Evolutionary conservation across 2,329 filamentous ascomycete species (phyloP).

Genomic region (Calonectria honghensis): DNA sequence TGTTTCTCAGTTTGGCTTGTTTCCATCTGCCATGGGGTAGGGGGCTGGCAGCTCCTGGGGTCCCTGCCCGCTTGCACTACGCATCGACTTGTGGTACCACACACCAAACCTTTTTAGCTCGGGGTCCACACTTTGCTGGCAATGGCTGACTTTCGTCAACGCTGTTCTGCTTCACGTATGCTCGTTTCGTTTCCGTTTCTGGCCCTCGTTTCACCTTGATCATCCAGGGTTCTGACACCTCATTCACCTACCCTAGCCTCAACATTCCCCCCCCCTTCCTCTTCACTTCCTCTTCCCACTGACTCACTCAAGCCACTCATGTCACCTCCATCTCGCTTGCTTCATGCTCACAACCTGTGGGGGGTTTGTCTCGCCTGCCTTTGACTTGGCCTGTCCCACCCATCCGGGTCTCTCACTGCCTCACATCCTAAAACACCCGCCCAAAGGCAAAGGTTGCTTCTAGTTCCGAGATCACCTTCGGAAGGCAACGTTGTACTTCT

Average conservation of each 20-base stretch:
- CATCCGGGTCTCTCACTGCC: slow-evolving; percentile 18
- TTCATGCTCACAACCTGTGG: slow-evolving; percentile 29
- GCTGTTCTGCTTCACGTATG: slow-evolving; percentile 19
- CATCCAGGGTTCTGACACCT: slow-evolving; percentile 25
- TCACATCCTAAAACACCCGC: slow-evolving; percentile 24
- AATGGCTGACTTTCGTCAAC: slow-evolving; percentile 4
- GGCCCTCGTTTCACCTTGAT: slow-evolving; percentile 37
- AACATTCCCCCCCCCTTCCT: neutral
- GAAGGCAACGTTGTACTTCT: slow-evolving; percentile 10
- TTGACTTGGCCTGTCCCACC: slow-evolving; percentile 18
- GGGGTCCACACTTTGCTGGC: slow-evolving; percentile 21
- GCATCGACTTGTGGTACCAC: neutral
- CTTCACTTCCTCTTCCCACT: neutral
- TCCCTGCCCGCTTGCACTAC: slow-evolving; percentile 13
- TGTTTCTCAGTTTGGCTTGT: slow-evolving; percentile 38
- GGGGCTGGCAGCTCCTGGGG: slow-evolving; percentile 1
- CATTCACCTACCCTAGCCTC: slow-evolving; percentile 28
- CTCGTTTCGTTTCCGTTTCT: slow-evolving; percentile 39
- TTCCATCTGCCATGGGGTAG: slow-evolving; percentile 16
- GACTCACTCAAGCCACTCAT: slow-evolving; percentile 39
- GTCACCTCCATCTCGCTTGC: slow-evolving; percentile 24
- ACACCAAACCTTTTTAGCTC: slow-evolving; percentile 18
- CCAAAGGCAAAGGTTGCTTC: slow-evolving; percentile 12
- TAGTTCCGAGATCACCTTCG: neutral
- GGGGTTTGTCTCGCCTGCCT: slow-evolving; percentile 31